Evolutionary conservation across 1,139 yeast genomes (phyloP), one percentile per base, ranked within the genome.

Genomic region (Debaryomycetaceae sp.): DNA sequence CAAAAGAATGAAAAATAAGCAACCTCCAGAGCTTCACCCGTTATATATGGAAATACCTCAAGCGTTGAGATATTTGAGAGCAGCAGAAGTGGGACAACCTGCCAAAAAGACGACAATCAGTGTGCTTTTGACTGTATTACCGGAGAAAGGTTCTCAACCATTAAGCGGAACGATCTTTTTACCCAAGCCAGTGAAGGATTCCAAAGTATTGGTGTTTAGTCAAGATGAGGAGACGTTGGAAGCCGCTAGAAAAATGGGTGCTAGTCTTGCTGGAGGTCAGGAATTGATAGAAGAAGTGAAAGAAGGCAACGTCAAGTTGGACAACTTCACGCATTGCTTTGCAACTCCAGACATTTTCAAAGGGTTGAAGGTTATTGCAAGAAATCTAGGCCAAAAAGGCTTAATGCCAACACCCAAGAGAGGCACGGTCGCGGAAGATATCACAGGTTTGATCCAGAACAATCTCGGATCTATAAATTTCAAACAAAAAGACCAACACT

Each of bases 81-180:
- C 98, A 0, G 80, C 91, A 4, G 96, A 89, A 61, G 95, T 88
- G 5, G 98, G 98, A 4, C 80, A 86, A 53, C 80, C 92, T 2
- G 67, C 76, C 4, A 65, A 71, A 17, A 81, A 82, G 49, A 80
- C 92, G 24, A 84, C 91, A 30, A 71, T 91, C 34, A 70, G 85
- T 16, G 62, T 88, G 42, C 78, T 81, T 31, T 71, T 89, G 44
- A 67, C 78, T 16, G 78, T 88, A n/a, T 74, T 87, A 16, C 81
- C 86, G 22, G 95, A 86, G 43, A 81, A 79, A 55, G 96, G 96
- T 48, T 81, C 87, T 18, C 80, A 82, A 34, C 87, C 89, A 30
- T 63, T 91, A 38, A 67, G 70, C 31, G 97, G 97, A 9, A 73
- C 80, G n/a, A 75, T 91, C 17, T 66, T 76, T 39, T 78, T 88